Base-by-base conservation (phyloP, 2,329 filamentous ascomycete species). In the Claviceps cyperi region DNA sequence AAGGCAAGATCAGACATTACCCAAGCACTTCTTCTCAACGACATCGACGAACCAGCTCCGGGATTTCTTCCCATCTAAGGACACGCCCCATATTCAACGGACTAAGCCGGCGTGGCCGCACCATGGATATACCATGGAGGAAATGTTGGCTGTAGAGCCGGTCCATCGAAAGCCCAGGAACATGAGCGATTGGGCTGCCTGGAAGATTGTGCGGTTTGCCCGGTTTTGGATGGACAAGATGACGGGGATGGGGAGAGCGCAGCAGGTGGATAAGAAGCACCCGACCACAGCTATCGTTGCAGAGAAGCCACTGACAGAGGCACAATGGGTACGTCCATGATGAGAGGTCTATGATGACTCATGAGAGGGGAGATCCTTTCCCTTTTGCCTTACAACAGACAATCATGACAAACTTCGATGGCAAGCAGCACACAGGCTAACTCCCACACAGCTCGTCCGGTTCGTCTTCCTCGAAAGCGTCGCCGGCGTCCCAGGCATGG, bases 381-480 rank as follows among this genome's bases (percentile, higher is more conserved):
- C 9, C 24, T 9, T 11, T 32, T 11, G 28, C 3, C 36, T 38
- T 38, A n/a, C 36, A n/a, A n/a, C 36, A n/a, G 7, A 2, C 1
- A 38, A 14, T 38, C 15, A 38, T 11, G 28, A 32, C 9, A 11
- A 32, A 32, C 3, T 32, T 32, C 3, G 28, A 32, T 32, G 9
- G 9, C 9, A 21, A 5, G 7, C 40, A 24, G 13, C 24, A 17
- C 14, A 38, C 2, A 19, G 1, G 21, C 47, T 43, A 3, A 48
- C 39, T 11, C 9, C 7, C n/a, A 11, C 2, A 48, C 43, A 73
- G 73, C 74, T 96, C 58, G 78, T 86, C 46, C 78, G 91, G 6
- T 91, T 95, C 62, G 78, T 98, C 57, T 98, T 98, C 66, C 76
- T 98, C 36, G 92, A 98, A 66, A 90, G 84, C 46, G 87, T 98